Base-by-base conservation (phyloP, 306 rosid species). In the Begonia masoniana region DNA sequence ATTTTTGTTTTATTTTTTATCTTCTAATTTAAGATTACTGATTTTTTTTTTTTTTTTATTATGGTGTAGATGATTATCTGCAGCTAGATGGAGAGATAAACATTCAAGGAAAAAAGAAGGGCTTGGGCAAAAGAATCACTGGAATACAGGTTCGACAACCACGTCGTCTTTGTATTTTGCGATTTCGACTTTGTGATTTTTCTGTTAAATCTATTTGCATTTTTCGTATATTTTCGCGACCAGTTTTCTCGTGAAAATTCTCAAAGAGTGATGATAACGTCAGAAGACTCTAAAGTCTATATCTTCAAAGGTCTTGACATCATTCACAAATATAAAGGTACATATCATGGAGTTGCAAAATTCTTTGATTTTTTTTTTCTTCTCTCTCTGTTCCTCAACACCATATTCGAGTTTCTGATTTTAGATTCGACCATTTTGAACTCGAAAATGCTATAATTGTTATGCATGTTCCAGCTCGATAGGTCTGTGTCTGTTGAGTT, bases 201-300 rank as follows among this genome's bases (percentile, higher is more conserved):
- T 21, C 31, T 9, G 6, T 31, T 5, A 31, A 31, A 31, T 31
- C 5, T 0, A 52, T 57, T 49, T 50, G 51, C 9, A 52, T 19
- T 41, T 21, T 12, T 31, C 16, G 58, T 59, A 57, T 31, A 16
- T 21, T 60, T 31, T 31, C 39, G 7, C 5, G 39, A 75, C 76
- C 82, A 91, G 97, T 91, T 81, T 69, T 85, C 72, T 47, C 68
- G 57, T 54, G 83, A 78, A 50, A 71, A 70, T 43, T 52, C 52
- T 56, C 69, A 52, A 15, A 76, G 84, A 63, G 79, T 83, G 51
- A 67, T 91, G 91, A 69, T 91, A 66, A 68, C 96, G 35, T 81
- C 94, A 31, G 94, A 79, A 75, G 96, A 91, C 74, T 83, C 88
- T 4, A 91, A 79, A 77, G 62, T 91, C 45, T 73, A 87, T 39